Evolutionary conservation across 257 asterid genomes (phyloP), one percentile per base, ranked within the genome.

Genomic region (Nicotiana sylvestris): DNA sequence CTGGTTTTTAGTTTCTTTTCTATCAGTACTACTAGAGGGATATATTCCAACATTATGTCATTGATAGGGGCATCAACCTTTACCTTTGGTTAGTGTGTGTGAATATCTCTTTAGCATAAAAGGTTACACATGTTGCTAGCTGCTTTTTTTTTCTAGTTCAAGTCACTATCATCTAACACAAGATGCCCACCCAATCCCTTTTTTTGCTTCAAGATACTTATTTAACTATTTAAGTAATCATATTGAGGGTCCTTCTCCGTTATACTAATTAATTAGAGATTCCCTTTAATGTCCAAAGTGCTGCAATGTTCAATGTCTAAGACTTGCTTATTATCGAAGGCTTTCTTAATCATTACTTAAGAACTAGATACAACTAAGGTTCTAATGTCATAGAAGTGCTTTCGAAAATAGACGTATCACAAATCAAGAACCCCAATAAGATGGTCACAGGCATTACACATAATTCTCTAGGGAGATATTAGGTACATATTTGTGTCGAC

Each of bases 181-280:
- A 92, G 93, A 90, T 90, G 91, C 96, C 91, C 90, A 86, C 88
- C 88, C 84, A 87, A 83, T 77, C 84, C 30, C 4, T 16, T 76
- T 4, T 35, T 35, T 35, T 29, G 39, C 46, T 76, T 76, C 80
- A 76, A 76, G 64, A 76, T 76, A 76, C 80, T 76, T 51, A 29
- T 7, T 49, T 51, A 51, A 51, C 51, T 51, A 29, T 7, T 49
- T 51, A 51, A 51, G 80, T 76, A 51, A 15, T 29, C 30, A 29
- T 61, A 9, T 72, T 49, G 29, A 76, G 17, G 64, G 64, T 9
- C 29, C 29, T 58, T 7, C 25, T 58, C 27, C 27, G 17, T 51
- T 51, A 51, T 16, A 49, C 25, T 74, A 27, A 74, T 3, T 7
- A 29, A 74, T 3, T 7, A 29, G 5, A 25, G 64, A 76, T 76